A percentile compares a stretch with the other conserved stretches of the same genome.
Conservation (phyloP, 441 rosid species). For the Theobroma grandiflorum region DNA sequence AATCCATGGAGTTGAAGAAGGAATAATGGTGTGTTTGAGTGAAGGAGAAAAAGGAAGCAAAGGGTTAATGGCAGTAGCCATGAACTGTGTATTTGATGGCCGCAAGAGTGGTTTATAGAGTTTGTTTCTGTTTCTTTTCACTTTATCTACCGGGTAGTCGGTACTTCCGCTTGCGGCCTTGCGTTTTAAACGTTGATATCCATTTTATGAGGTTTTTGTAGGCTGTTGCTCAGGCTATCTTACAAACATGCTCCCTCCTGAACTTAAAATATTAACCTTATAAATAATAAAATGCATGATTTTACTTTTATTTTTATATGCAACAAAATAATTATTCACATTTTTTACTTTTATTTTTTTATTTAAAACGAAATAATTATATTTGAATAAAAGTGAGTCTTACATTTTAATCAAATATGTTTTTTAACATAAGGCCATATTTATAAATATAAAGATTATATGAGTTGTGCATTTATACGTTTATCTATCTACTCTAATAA, state of each 20-base stretch:
- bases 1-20: constrained; percentile 39
- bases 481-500: too few species aligned
- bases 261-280: background rate
- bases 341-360: too few species aligned
- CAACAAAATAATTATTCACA: too few species aligned
- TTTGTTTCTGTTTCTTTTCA: background rate
- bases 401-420: too few species aligned
- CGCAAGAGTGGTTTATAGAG: background rate
- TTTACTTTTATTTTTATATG: too few species aligned
- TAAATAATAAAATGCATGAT: too few species aligned
- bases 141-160: background rate
- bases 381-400: too few species aligned
- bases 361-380: too few species aligned
- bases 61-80: constrained; percentile 56
- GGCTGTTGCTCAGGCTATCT: background rate
- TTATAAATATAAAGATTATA: too few species aligned
- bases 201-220: constrained; percentile 1
- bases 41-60: constrained; percentile 47
- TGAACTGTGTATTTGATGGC: constrained; percentile 21
- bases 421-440: too few species aligned
- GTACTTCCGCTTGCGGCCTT: background rate
- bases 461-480: too few species aligned
- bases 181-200: constrained; percentile 15
- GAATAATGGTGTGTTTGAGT: constrained; percentile 27
- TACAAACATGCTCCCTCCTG: background rate